Evolutionary conservation across 306 rosid genomes (phyloP), one percentile per base, ranked within the genome.

Genomic region (Hippophae rhamnoides): DNA sequence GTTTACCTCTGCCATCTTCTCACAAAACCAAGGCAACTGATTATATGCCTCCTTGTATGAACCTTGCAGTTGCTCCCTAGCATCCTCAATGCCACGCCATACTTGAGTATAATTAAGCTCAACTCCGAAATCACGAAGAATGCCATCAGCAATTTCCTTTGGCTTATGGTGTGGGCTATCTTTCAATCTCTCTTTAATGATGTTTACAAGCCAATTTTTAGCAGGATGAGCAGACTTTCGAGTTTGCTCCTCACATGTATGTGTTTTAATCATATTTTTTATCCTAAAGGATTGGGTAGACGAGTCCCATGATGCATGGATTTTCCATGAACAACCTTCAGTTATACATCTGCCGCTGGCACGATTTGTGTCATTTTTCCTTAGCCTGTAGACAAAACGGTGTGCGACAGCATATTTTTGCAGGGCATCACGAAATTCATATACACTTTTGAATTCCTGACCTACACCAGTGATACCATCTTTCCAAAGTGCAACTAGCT

Each of bases 291-390:
- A 58, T 38, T 74, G 61, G 26, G 45, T 47, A 43, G 76, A 69
- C 58, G 78, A 69, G 50, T 77, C 81, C 86, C 81, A 74, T n/a
- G 86, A 77, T 53, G 86, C 86, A 56, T 71, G 74, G 57, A 81
- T 66, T 60, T 65, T 72, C 86, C 86, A 75, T 45, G 86, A 74
- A 69, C 81, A 81, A 26, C 63, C 83, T 59, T 74, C 81, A 9
- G 65, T 68, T 48, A 55, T 47, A 55, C 79, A 81, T 69, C 41
- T 74, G 65, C 74, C 76, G 63, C 72, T 81, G 42, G 81, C 86
- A 59, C 83, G 81, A 59, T 60, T 72, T 41, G 79, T 81, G 61
- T 78, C 79, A 54, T 81, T 78, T 69, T 78, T 78, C 52, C 65
- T 62, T 31, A 78, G 68, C 79, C 48, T 74, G 60, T 74, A 78